Conservation (phyloP, 2,329 filamentous ascomycete species). For the Graphiopsis chlorocephala region DNA sequence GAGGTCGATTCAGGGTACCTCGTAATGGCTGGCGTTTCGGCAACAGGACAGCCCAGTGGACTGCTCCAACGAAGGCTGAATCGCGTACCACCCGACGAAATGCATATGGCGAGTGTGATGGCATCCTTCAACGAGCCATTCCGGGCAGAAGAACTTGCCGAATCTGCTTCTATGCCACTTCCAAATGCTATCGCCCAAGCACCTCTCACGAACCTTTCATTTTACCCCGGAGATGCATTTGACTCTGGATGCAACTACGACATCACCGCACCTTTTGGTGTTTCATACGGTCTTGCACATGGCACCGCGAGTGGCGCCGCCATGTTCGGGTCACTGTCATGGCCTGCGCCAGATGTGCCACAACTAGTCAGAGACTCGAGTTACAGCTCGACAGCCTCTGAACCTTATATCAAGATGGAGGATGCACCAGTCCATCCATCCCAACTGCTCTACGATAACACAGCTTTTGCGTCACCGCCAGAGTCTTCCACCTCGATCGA, state of each 20-base stretch:
- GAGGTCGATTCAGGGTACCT: background rate
- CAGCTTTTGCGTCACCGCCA: conserved; percentile 29
- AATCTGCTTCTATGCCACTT: conserved; percentile 13
- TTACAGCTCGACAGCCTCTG: conserved; percentile 19
- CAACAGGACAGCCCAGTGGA: background rate
- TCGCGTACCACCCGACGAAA: conserved; percentile 22
- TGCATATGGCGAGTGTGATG: conserved; percentile 28
- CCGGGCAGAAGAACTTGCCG: conserved; percentile 24
- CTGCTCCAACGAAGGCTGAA: background rate
- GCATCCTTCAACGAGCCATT: conserved; percentile 31
- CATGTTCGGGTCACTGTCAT: conserved; percentile 21
- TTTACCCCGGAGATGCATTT: conserved; percentile 25
- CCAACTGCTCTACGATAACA: conserved; percentile 37
- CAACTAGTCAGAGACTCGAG: conserved; percentile 4
- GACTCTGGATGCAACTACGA: conserved; percentile 19
- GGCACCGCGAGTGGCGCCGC: conserved; percentile 17
- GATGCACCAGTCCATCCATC: conserved; percentile 41
- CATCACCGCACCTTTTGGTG: conserved; percentile 9
- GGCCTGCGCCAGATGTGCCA: conserved; percentile 18
- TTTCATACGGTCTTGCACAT: conserved; percentile 14
- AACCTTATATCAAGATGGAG: conserved; percentile 45
- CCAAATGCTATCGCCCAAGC: background rate
- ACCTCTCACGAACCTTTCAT: conserved; percentile 3
- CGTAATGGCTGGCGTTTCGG: background rate
- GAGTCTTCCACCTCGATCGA: conserved; percentile 46